phyloP scores from a whole-genome alignment of 2,329 filamentous ascomycete species.

The Colletotrichum sp. region DNA sequence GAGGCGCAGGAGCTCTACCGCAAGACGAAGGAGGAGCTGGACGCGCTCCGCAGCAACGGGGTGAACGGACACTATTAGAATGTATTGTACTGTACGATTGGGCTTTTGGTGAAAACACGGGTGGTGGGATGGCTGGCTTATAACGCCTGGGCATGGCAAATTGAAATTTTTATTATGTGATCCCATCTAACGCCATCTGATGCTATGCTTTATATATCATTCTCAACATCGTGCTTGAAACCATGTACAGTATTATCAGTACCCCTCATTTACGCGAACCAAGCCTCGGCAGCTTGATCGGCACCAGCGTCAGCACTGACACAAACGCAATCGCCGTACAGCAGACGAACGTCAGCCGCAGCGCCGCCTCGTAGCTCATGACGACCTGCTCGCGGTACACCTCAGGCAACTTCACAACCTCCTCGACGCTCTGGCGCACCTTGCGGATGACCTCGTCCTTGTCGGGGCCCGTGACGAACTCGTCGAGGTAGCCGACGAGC shows the following conservation, averaged over 20 bases:
- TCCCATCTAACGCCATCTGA: neutral
- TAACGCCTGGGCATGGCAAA: neutral
- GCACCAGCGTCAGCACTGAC: slow-evolving; percentile 51
- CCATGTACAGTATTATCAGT: neutral
- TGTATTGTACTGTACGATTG: neutral
- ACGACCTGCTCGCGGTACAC: slow-evolving; percentile 60
- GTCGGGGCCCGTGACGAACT: slow-evolving; percentile 62
- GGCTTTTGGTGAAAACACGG: neutral
- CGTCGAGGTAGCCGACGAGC: slow-evolving; percentile 63
- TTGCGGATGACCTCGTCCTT: slow-evolving; percentile 59
- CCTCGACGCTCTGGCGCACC: slow-evolving; percentile 61
- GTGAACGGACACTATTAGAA: slow-evolving; percentile 24
- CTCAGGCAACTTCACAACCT: slow-evolving; percentile 49
- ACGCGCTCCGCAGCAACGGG: slow-evolving; percentile 53
- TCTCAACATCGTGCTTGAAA: neutral
- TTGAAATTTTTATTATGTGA: slow-evolving; percentile 1
- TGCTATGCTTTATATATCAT: neutral
- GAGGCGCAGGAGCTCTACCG: slow-evolving; percentile 91
- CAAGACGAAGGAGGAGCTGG: slow-evolving; percentile 77
- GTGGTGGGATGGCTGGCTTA: neutral
- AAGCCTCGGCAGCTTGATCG: slow-evolving; percentile 60
- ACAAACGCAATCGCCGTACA: slow-evolving; percentile 52
- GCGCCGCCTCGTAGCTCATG: slow-evolving; percentile 56
- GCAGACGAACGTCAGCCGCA: slow-evolving; percentile 52
- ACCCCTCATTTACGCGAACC: slow-evolving; percentile 42